These are phyloP conservation scores for Boechera retrofracta DNA, from an alignment of 345 rosid species.

Conservation along the genomic window DNA sequence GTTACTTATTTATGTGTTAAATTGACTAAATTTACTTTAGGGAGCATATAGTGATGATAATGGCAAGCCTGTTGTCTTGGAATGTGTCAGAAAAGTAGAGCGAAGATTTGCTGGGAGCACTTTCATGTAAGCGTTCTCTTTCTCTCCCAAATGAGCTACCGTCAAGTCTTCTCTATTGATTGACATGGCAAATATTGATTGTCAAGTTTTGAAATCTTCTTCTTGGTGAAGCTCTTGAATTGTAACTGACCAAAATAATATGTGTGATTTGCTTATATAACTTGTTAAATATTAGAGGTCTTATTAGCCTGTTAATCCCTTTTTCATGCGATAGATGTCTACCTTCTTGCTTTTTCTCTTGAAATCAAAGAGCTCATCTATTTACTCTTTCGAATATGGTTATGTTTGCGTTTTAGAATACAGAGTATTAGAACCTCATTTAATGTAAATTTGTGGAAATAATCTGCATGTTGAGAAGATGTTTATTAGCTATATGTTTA, in stretches of 20 bases:
- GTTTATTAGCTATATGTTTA: too few species aligned
- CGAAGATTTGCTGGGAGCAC: conserved; percentile 74
- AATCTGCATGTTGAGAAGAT: too few species aligned
- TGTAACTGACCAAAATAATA: conserved; percentile 7
- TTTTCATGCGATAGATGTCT: too few species aligned
- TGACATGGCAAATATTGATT: background rate
- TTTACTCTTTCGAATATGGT: too few species aligned
- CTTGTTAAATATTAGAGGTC: too few species aligned
- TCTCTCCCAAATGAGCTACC: background rate
- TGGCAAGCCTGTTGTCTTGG: conserved; percentile 91
- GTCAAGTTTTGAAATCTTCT: background rate
- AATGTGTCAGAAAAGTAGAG: conserved; percentile 93
- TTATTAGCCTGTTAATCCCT: background rate
- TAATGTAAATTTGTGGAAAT: too few species aligned
- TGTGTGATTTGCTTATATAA: too few species aligned
- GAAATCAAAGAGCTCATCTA: too few species aligned
- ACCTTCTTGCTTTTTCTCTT: too few species aligned
- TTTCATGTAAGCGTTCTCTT: conserved; percentile 62
- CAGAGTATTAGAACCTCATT: too few species aligned
- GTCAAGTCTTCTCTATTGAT: background rate
- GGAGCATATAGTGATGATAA: conserved; percentile 97
- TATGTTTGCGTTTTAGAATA: too few species aligned
- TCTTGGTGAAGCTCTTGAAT: conserved; percentile 1
- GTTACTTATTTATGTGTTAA: background rate
- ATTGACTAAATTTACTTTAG: conserved; percentile 31